These are phyloP conservation scores for Xylariaceae sp. DNA, from an alignment of 2,329 filamentous ascomycete species.

Conservation along the genomic window DNA sequence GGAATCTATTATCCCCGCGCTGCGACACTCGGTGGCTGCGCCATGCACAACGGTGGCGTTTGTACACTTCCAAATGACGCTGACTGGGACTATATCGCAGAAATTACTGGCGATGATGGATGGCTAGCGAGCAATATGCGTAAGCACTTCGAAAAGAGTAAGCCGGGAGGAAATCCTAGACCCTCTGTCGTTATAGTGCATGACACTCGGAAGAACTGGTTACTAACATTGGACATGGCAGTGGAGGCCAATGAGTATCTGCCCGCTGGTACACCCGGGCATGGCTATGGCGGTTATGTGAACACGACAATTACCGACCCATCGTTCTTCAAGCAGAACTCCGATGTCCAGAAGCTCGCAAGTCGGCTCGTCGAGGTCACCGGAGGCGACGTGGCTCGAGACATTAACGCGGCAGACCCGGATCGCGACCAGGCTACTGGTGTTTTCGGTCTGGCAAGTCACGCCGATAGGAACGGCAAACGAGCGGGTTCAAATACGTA, in stretches of 20 bases:
- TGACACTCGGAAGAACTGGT: slow-evolving; percentile 7
- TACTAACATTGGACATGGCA: slow-evolving; percentile 13
- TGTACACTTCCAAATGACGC: slow-evolving; percentile 28
- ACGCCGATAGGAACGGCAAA: slow-evolving; percentile 24
- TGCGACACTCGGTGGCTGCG: slow-evolving; percentile 32
- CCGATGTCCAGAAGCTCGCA: slow-evolving; percentile 22
- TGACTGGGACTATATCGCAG: slow-evolving; percentile 28
- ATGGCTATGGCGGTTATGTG: slow-evolving; percentile 28
- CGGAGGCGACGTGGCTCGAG: slow-evolving; percentile 24
- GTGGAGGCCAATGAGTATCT: slow-evolving; percentile 28
- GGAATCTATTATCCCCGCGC: slow-evolving; percentile 33
- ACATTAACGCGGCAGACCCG: slow-evolving; percentile 24
- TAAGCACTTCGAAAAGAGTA: slow-evolving; percentile 18
- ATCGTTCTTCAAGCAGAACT: slow-evolving; percentile 21
- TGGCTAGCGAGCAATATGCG: slow-evolving; percentile 23
- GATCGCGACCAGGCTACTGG: slow-evolving; percentile 25
- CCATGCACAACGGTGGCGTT: slow-evolving; percentile 29
- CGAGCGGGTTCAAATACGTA: slow-evolving; percentile 42
- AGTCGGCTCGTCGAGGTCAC: slow-evolving; percentile 18
- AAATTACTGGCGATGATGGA: slow-evolving; percentile 26
- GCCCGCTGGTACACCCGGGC: slow-evolving; percentile 22
- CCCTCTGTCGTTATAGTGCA: too few relatives aligned
- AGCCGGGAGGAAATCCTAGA: background rate
- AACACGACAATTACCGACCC: slow-evolving; percentile 28
- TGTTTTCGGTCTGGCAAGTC: slow-evolving; percentile 24